phyloP scores from a whole-genome alignment of 768 basidiomycete species.

The Psilocybe azurescens region DNA sequence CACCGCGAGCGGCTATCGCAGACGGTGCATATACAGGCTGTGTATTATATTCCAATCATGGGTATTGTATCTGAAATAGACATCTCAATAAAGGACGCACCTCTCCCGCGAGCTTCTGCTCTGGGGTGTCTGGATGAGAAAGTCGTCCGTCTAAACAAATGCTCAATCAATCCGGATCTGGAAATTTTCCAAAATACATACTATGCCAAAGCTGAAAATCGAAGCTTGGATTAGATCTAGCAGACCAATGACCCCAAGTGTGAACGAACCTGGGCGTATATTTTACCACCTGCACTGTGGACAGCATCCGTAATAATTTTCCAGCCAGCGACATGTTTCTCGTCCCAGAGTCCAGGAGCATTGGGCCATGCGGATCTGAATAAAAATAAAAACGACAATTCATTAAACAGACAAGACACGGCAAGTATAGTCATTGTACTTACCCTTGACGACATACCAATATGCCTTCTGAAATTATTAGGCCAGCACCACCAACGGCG shows the following conservation, averaged over 20 bases:
- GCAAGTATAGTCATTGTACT: not conserved
- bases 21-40: constrained; percentile 52
- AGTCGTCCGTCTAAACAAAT: constrained; percentile 35
- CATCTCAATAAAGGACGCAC: constrained; percentile 23
- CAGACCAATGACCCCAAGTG: not conserved
- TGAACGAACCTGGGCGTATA: constrained; percentile 42
- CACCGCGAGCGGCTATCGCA: constrained; percentile 44
- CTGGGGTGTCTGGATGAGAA: constrained; percentile 41
- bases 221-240: not conserved
- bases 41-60: constrained; percentile 8
- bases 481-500: constrained; percentile 38
- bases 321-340: constrained; percentile 50
- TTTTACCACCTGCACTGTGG: constrained; percentile 46
- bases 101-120: constrained; percentile 41
- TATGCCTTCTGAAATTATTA: constrained; percentile 45
- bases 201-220: constrained; percentile 1
- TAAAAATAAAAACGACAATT: not conserved
- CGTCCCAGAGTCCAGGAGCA: constrained; percentile 52
- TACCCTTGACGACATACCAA: constrained; percentile 49
- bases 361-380: constrained; percentile 46
- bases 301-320: constrained; percentile 51
- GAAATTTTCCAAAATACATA: not conserved
- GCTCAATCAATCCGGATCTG: not conserved
- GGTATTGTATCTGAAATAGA: not conserved
- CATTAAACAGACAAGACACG: not conserved